Conservation (phyloP, 345 rosid species). For the Kandelia obovata region DNA sequence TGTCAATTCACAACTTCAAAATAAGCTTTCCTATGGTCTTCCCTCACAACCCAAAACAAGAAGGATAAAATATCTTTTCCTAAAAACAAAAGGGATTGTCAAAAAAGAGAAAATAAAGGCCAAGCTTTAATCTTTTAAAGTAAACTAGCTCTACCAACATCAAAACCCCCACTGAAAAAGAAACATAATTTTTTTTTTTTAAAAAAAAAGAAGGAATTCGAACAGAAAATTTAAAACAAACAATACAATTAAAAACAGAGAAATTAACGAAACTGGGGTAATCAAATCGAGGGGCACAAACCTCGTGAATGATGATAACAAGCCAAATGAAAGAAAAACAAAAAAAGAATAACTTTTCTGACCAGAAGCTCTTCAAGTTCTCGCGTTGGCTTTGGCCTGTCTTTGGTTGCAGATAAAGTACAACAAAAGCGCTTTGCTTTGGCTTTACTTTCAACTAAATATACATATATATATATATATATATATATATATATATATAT, state of each 20-base stretch:
- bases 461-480: not conserved
- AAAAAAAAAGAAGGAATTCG: not conserved
- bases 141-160: too few relatives aligned
- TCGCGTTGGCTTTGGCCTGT: not conserved
- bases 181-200: not conserved
- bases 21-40: too few relatives aligned
- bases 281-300: not conserved
- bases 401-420: slow-evolving; percentile 4
- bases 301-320: too few relatives aligned
- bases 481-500: too few relatives aligned
- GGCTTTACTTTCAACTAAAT: not conserved
- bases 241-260: not conserved
- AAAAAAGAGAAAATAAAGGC: not conserved
- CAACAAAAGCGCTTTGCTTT: not conserved
- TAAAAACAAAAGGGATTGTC: not conserved
- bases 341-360: not conserved
- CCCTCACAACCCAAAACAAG: too few relatives aligned
- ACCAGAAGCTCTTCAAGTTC: slow-evolving; percentile 3
- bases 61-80: not conserved
- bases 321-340: not conserved
- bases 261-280: not conserved
- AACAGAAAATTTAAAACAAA: not conserved
- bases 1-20: too few relatives aligned
- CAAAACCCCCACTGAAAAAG: not conserved
- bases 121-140: not conserved